Percentiles rank a stretch among this genome's conserved stretches.
These are phyloP conservation scores for Marasmius fiardii DNA, from an alignment of 1,284 basidiomycete genomes.

Conservation along the genomic window DNA sequence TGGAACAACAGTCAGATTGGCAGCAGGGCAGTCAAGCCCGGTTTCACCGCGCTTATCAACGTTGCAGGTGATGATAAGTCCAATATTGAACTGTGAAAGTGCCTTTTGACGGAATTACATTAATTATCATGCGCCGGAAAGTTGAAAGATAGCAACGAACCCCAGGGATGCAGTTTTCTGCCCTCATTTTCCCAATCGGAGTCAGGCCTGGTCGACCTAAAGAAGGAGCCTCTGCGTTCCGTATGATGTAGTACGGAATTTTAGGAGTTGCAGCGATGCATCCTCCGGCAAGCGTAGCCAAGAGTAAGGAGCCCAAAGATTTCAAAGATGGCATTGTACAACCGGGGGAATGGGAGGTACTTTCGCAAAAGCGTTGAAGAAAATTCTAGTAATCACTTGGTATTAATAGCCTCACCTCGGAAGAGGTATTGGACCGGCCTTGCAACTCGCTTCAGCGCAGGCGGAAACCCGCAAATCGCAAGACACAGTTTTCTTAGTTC, in stretches of 20 bases:
- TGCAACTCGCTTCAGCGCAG: too few species aligned
- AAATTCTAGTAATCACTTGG: too few species aligned
- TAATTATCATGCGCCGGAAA: background rate
- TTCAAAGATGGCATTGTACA: too few species aligned
- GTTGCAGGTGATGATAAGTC: conserved; percentile 24
- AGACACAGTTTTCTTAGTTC: too few species aligned
- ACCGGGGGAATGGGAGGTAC: too few species aligned
- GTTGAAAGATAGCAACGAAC: conserved; percentile 10
- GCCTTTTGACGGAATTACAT: conserved; percentile 10
- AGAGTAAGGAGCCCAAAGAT: background rate
- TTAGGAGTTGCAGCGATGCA: background rate
- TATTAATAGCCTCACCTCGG: too few species aligned
- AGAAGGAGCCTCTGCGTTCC: conserved; percentile 24
- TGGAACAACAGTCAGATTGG: conserved; percentile 6
- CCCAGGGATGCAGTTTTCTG: conserved; percentile 21
- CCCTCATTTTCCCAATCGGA: conserved; percentile 19
- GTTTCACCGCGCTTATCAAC: conserved; percentile 18
- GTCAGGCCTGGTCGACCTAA: conserved; percentile 20
- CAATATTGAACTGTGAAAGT: conserved; percentile 21
- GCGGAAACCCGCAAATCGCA: too few species aligned
- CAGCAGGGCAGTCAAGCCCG: conserved; percentile 8
- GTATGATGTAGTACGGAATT: conserved; percentile 18
- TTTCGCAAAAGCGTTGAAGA: too few species aligned
- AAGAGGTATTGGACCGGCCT: too few species aligned
- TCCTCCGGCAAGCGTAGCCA: background rate